A percentile compares a stretch with the other conserved stretches of the same genome.
Evolutionary conservation across 2,329 filamentous ascomycete genomes (phyloP).

Genomic region (Immersiporthe knoxdaviesiana): DNA sequence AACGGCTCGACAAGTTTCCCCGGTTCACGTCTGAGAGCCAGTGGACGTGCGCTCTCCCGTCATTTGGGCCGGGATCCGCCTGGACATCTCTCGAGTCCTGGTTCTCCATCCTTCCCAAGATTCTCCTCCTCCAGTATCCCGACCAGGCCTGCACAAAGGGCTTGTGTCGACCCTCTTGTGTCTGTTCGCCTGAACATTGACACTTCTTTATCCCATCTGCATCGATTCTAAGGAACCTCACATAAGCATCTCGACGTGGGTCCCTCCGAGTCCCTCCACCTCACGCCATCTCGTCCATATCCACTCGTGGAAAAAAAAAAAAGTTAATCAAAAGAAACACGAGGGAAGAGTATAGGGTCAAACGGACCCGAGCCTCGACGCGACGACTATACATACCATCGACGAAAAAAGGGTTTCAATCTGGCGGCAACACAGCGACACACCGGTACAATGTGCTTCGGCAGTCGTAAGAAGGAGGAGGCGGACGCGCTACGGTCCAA

Average conservation of each 20-base stretch:
- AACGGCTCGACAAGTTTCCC: too few species aligned
- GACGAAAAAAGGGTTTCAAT: not conserved
- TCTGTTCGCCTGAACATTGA: not conserved
- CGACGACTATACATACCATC: not conserved
- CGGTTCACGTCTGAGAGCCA: constrained; percentile 9
- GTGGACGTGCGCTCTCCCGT: constrained; percentile 1
- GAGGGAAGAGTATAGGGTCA: not conserved
- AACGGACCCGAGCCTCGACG: not conserved
- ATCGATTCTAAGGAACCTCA: not conserved
- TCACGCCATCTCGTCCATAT: not conserved
- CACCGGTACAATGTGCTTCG: constrained; percentile 64
- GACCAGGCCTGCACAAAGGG: not conserved
- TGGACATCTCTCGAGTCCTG: not conserved
- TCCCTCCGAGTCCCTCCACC: not conserved
- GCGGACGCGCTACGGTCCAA: constrained; percentile 60
- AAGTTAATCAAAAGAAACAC: not conserved
- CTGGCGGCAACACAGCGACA: constrained; percentile 15
- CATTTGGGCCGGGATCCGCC: constrained; percentile 11
- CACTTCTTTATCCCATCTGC: not conserved
- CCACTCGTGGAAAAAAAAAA: not conserved
- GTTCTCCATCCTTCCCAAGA: not conserved
- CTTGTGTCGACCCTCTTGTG: not conserved
- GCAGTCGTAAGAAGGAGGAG: constrained; percentile 55
- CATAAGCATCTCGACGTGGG: not conserved
- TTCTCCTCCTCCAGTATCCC: constrained; percentile 4